Evolutionary conservation across 192 early-diverging fungal species (phyloP), one percentile per base, ranked within the genome.

Genomic region (Obelidium mucronatum): DNA sequence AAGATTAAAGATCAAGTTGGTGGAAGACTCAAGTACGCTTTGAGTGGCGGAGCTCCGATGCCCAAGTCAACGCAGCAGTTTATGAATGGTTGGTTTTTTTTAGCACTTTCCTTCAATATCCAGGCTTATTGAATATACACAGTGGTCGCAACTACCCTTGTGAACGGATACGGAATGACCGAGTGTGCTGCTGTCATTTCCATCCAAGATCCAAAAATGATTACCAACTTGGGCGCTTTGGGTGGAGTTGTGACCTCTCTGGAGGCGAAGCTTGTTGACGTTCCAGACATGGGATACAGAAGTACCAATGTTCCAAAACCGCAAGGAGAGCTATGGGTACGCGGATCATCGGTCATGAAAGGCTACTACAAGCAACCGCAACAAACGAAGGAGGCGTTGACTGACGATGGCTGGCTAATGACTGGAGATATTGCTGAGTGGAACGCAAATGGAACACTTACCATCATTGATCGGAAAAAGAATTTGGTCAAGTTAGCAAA

Each of bases 401-500:
- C 88, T 15, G 79, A 73, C 19, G 94, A 94, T 78, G 92, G 92
- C 34, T 96, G 94, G 94, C 77, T 97, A 54, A 87, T 82, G 80
- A 95, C 94, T n/a, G 95, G 95, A 53, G 95, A 95, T 82, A 92
- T 98, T 72, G 97, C 90, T 59, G 90, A 93, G 85, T 94, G 91
- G 92, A 83, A 88, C 53, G 79, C 84, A 1, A 90, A 92, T 68
- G 95, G 95, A 39, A 88, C 89, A 37, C 75, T 98, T 34, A 79
- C 84, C 11, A 88, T 98, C 51, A 94, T 98, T 78, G 97, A 98
- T 81, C 90, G 97, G 58, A 91, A 88, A 76, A 95, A 95, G 88
- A 98, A 97, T 82, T 88, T 98, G 53, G 92, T 98, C 73, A 98
- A 97, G 83, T 85, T 96, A 67, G 83, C 90, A 3, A 86, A 94